Evolutionary conservation across 805 yeast genomes (phyloP).

Genomic region (Candida vaughaniae): DNA sequence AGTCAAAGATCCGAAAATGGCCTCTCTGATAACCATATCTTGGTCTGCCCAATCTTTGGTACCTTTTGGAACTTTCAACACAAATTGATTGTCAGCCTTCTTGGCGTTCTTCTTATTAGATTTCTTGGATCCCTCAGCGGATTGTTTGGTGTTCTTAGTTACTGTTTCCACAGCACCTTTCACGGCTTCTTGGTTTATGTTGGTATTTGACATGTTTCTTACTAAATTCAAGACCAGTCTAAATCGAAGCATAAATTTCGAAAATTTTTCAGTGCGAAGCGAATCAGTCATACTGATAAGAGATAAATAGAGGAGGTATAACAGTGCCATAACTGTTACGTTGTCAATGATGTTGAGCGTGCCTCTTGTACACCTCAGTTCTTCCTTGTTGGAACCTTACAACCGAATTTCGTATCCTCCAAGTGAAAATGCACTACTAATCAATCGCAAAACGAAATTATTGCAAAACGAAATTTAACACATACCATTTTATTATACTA

Average conservation of each 20-base stretch:
- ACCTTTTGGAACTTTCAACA: slow-evolving; percentile 94
- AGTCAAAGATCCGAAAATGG: slow-evolving; percentile 72
- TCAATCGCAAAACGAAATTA: too few relatives aligned
- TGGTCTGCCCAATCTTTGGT: slow-evolving; percentile 98
- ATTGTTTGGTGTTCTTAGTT: slow-evolving; percentile 9
- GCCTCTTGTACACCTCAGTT: too few relatives aligned
- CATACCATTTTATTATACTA: too few relatives aligned
- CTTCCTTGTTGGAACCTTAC: too few relatives aligned
- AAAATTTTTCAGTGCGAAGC: slow-evolving; percentile 10
- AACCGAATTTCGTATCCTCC: too few relatives aligned
- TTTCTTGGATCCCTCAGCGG: slow-evolving; percentile 21
- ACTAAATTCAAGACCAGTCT: slow-evolving; percentile 2
- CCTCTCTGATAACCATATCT: slow-evolving; percentile 94
- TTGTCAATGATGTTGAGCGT: too few relatives aligned
- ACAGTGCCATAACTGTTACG: too few relatives aligned
- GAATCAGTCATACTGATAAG: not conserved
- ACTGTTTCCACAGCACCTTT: slow-evolving; percentile 1
- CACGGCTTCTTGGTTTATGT: slow-evolving; percentile 1
- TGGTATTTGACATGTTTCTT: slow-evolving; percentile 5
- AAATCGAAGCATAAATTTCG: slow-evolving; percentile 2
- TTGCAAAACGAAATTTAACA: too few relatives aligned
- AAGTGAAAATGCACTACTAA: too few relatives aligned
- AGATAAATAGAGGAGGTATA: too few relatives aligned
- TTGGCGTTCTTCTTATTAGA: slow-evolving; percentile 14
- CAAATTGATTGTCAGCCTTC: slow-evolving; percentile 48